Evolutionary conservation across 2,329 filamentous ascomycete genomes (phyloP).

Genomic region (Apiospora rasikravindrae): DNA sequence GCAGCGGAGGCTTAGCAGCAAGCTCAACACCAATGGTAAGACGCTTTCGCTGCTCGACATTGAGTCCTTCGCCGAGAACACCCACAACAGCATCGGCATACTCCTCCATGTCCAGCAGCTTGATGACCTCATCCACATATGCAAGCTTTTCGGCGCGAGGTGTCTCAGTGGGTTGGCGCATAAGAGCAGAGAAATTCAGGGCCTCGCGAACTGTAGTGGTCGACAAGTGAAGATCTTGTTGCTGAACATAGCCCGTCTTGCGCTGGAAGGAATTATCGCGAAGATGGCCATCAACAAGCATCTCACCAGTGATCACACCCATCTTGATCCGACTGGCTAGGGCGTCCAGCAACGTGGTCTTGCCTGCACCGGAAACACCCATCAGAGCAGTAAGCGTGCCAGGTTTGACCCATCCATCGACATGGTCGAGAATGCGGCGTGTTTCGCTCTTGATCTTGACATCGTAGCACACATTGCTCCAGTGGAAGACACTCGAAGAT

Average conservation of each 20-base stretch:
- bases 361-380: constrained; percentile 87
- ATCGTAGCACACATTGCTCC: constrained; percentile 78
- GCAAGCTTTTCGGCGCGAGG: constrained; percentile 77
- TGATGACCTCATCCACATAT: constrained; percentile 91
- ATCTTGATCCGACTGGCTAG: constrained; percentile 83
- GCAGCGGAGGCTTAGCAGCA: constrained; percentile 85
- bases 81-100: constrained; percentile 92
- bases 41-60: constrained; percentile 73
- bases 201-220: constrained; percentile 89
- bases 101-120: constrained; percentile 85
- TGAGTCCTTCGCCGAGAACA: constrained; percentile 85
- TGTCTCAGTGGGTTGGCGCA: constrained; percentile 81
- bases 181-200: constrained; percentile 81
- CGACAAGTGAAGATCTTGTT: constrained; percentile 84
- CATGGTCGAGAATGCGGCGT: constrained; percentile 78
- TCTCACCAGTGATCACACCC: constrained; percentile 83
- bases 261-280: constrained; percentile 84
- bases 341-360: constrained; percentile 85
- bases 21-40: constrained; percentile 96
- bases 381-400: constrained; percentile 87
- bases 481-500: constrained; percentile 83
- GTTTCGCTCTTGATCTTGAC: constrained; percentile 76
- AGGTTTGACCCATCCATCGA: constrained; percentile 91
- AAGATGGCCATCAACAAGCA: constrained; percentile 66
- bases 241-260: constrained; percentile 88